Base-by-base conservation (phyloP, 2,329 filamentous ascomycete species). In the Microcera coccophila region DNA sequence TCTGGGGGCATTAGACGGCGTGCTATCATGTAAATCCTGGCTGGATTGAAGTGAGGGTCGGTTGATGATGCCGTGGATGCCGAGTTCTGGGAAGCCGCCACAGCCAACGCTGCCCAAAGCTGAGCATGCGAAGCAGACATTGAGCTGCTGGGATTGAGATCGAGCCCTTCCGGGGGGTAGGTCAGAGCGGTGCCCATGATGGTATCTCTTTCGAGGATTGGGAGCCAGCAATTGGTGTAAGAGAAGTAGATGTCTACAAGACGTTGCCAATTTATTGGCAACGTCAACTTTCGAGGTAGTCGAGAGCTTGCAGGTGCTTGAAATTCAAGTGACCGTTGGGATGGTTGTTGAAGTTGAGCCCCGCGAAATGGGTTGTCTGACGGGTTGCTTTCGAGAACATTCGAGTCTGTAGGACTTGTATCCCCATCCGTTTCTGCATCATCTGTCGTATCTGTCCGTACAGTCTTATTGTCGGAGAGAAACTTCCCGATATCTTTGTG, bases 171-270 rank as follows among this genome's bases (percentile, higher is more conserved):
- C 19, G 49, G 35, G 19, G 65, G 55, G 22, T 78, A 79, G 7
- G 62, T 59, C 29, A 69, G 62, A 1, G 66, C 76, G 44, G 60
- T 70, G 43, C 53, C 71, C 38, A 84, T 67, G 4, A 87, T 67
- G 32, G 76, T 73, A 37, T 84, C 76, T 48, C 82, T 84, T 49
- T 88, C 82, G 10, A 84, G 70, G 19, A 90, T 81, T 0, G 86
- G 86, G 19, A 90, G 73, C 86, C 86, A 90, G 40, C 77, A 81
- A 59, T 90, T 84, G 0, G 82, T 87, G 53, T 87, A 87, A 1
- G 84, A 78, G 46, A 87, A 85, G 59, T 88, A 90, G 4, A 85
- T 73, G 51, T 89, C 83, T 29, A 90, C 66, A 4, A 90, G 71
- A 3, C 74, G 70, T 68, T 72, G 81, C 58, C 74, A 78, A 55